Base-by-base conservation (phyloP, 2,329 filamentous ascomycete species). In the Exophiala calicioides region DNA sequence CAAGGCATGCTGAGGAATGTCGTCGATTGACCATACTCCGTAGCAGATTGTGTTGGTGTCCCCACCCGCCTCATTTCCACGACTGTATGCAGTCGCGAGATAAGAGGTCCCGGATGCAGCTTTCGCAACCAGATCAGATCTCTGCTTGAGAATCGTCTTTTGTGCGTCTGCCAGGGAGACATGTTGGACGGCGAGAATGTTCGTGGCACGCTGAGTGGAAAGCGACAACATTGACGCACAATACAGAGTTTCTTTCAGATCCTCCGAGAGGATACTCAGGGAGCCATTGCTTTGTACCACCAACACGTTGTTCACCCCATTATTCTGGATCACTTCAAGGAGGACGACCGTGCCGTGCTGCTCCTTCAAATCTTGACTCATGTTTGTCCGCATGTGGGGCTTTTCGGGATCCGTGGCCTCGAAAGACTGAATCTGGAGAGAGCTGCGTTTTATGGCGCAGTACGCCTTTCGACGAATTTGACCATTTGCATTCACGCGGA, bases 381-480 rank as follows among this genome's bases (percentile, higher is more conserved):
- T 64, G 10, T 58, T 56, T 13, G 61, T 39, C n/a, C 31, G 34
- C 5, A 39, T 34, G 20, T 34, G 30, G 7, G 42, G 26, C 33
- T 19, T 55, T 24, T 62, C 63, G 43, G 77, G 72, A 50, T 82
- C 79, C 13, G 70, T 26, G 21, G 31, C 49, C 29, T 58, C 65
- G 47, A 81, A 81, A 49, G 72, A 75, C 26, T 80, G 66, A 5
- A 84, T 63, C 47, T 78, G 72, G 27, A 71, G 66, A 45, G 75
- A 74, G 3, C 73, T 68, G 35, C 70, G 68, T 32, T 66, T 68
- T 3, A 76, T 64, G 4, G 75, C 74, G 40, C 74, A 74, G 60
- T 81, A 84, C 15, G 80, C 83, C 42, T 75, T 75, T 58, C 81
- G 73, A 45, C 72, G 8, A 65, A 64, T 26, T 67, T 69, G 23